Conservation (phyloP, 495 filamentous ascomycete genomes). For the Sphaerosporella brunnea region DNA sequence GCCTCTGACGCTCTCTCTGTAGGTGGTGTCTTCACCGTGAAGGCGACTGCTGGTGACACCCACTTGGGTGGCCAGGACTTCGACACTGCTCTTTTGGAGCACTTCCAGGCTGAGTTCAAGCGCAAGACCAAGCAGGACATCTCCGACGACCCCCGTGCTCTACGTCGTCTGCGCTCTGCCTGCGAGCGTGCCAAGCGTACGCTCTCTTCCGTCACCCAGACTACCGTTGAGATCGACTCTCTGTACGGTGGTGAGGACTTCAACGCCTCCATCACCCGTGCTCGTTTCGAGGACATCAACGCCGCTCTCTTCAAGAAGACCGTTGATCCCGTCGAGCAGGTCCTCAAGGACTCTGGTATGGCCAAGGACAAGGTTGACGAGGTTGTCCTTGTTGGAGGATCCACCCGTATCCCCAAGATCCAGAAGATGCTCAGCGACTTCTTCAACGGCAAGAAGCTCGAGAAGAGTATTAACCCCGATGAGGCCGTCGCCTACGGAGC, state of each 20-base stretch:
- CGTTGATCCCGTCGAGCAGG: conserved; percentile 95
- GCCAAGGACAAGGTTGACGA: conserved; percentile 92
- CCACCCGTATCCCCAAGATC: conserved; percentile 96
- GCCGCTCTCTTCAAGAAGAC: conserved; percentile 90
- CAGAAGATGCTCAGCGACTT: conserved; percentile 97
- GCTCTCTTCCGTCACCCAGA: conserved; percentile 88
- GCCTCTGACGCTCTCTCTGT: not conserved
- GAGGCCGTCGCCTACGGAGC: conserved; percentile 99
- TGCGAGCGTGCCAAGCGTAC: conserved; percentile 99
- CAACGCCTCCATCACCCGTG: conserved; percentile 97
- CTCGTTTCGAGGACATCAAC: conserved; percentile 97
- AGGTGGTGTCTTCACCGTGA: conserved; percentile 92
- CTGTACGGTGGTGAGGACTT: conserved; percentile 96
- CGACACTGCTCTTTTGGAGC: conserved; percentile 90
- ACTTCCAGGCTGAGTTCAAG: conserved; percentile 91
- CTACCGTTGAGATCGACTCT: conserved; percentile 97
- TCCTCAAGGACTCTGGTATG: conserved; percentile 87
- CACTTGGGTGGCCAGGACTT: conserved; percentile 99
- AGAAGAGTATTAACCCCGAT: conserved; percentile 99
- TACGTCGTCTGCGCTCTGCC: conserved; percentile 91
- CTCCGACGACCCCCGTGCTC: conserved; percentile 80
- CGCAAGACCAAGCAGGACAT: conserved; percentile 72
- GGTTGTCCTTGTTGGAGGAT: conserved; percentile 96
- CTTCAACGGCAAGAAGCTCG: conserved; percentile 98
- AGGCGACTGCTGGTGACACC: conserved; percentile 96